Percentiles rank a stretch among this genome's conserved stretches.
Evolutionary conservation across 2,329 filamentous ascomycete genomes (phyloP).

Genomic region (Waltergamsia citrina): DNA sequence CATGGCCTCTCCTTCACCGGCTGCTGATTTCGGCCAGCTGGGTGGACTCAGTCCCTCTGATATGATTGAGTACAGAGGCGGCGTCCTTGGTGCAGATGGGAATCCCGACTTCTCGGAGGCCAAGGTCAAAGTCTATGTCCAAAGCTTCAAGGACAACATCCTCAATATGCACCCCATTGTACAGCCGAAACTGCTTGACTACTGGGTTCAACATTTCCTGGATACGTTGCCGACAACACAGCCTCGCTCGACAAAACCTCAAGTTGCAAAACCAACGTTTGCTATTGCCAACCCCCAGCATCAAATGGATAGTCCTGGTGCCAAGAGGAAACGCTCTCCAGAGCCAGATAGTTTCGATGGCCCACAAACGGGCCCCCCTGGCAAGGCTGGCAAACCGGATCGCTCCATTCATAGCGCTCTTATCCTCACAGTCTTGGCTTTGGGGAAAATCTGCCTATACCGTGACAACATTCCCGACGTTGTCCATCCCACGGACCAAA

Average conservation of each 20-base stretch:
- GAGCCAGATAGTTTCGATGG: constrained; percentile 21
- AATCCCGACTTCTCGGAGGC: constrained; percentile 43
- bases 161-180: constrained; percentile 59
- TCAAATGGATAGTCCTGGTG: constrained; percentile 17
- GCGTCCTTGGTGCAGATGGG: constrained; percentile 30
- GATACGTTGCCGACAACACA: constrained; percentile 30
- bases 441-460: constrained; percentile 71
- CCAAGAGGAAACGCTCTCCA: constrained; percentile 49
- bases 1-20: constrained; percentile 42
- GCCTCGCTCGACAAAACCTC: constrained; percentile 13
- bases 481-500: constrained; percentile 22
- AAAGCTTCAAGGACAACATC: constrained; percentile 50
- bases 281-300: constrained; percentile 17
- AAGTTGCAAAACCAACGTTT: constrained; percentile 19
- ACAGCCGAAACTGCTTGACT: constrained; percentile 39
- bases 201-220: constrained; percentile 43
- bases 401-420: constrained; percentile 72
- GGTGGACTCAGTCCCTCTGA: constrained; percentile 38
- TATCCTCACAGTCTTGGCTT: constrained; percentile 70
- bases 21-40: constrained; percentile 50
- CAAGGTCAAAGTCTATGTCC: constrained; percentile 42
- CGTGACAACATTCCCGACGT: constrained; percentile 47
- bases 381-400: constrained; percentile 40
- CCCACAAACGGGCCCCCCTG: constrained; percentile 16
- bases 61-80: constrained; percentile 26